Percentiles rank a stretch among this genome's conserved stretches.
These are phyloP conservation scores for Yarrowia bubula DNA, from an alignment of 805 yeast species.

Conservation along the genomic window DNA sequence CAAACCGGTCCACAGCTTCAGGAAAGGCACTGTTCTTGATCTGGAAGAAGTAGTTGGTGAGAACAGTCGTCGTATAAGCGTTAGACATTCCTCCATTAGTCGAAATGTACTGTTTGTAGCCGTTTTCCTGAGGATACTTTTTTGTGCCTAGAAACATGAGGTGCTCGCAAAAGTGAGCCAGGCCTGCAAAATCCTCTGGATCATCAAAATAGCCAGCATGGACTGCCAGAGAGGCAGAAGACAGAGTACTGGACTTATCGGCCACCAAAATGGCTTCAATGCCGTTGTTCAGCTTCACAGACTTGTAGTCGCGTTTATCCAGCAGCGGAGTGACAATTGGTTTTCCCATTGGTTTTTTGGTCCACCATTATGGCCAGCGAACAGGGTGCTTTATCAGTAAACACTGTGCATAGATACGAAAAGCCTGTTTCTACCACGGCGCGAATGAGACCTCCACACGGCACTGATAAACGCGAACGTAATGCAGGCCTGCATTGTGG, in stretches of 20 bases:
- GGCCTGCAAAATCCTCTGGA: slow-evolving; percentile 65
- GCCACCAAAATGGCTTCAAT: slow-evolving; percentile 65
- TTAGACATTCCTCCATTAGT: slow-evolving; percentile 86
- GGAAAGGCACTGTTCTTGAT: slow-evolving; percentile 68
- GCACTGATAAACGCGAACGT: too few species aligned
- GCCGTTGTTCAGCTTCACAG: slow-evolving; percentile 67
- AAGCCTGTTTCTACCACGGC: neutral
- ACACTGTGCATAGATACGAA: neutral
- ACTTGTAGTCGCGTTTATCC: slow-evolving; percentile 75
- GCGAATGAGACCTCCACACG: too few species aligned
- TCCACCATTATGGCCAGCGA: neutral
- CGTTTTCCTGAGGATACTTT: slow-evolving; percentile 73
- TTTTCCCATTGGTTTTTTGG: neutral
- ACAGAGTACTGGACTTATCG: slow-evolving; percentile 65
- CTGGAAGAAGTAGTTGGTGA: slow-evolving; percentile 89
- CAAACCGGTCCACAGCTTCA: slow-evolving; percentile 88
- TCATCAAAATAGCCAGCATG: slow-evolving; percentile 81
- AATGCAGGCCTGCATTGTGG: too few species aligned
- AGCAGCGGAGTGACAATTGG: slow-evolving; percentile 44
- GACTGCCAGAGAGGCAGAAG: slow-evolving; percentile 71
- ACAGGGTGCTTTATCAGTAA: neutral
- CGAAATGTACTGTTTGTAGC: slow-evolving; percentile 67
- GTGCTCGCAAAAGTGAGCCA: slow-evolving; percentile 91
- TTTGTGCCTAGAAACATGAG: slow-evolving; percentile 76
- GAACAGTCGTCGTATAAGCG: slow-evolving; percentile 85